Evolutionary conservation across 2,329 filamentous ascomycete species (phyloP), one percentile per base, ranked within the genome.

Genomic region (Fusarium brevicatenulatum): DNA sequence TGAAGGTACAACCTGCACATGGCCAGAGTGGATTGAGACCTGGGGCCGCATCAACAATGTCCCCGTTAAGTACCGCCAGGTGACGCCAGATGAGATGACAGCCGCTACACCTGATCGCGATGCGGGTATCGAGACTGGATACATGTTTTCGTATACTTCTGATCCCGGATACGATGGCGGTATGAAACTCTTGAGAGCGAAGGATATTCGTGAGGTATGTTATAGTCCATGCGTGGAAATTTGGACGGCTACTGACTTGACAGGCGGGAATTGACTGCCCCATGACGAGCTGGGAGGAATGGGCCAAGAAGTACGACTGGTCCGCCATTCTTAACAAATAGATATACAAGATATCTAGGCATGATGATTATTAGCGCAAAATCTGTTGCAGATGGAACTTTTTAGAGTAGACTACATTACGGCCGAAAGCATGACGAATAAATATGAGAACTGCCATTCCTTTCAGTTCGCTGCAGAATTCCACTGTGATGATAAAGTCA

Each of bases 121-220:
- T 5, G 80, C 81, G 4, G 86, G 85, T 1, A 75, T 81, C 0
- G 86, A 88, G 68, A 78, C 84, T 0, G 81, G 81, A 7, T 75
- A 82, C 64, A 87, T 88, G 86, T 87, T 83, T 49, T 70, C 77
- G 4, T 88, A 88, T 66, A 81, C 80, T 16, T 84, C 82, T 0
- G 80, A 86, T 40, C 85, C 86, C 0, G 86, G 86, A 0, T 88
- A 88, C 61, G 85, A 86, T 66, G 86, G 86, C 2, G 85, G 79
- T 1, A 84, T 83, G 79, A 74, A 80, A 0, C 63, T 87, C 21
- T 61, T 86, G 60, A 85, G 71, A 47, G 85, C 84, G 0, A 79
- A 82, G 56, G 84, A 87, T 70, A 74, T 88, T 40, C 76, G 75
- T 57, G 81, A 84, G 77, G 85, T 86, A 70, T 80, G 81, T 7